phyloP scores from a whole-genome alignment of 345 rosid species.

The Lepidium africanum region DNA sequence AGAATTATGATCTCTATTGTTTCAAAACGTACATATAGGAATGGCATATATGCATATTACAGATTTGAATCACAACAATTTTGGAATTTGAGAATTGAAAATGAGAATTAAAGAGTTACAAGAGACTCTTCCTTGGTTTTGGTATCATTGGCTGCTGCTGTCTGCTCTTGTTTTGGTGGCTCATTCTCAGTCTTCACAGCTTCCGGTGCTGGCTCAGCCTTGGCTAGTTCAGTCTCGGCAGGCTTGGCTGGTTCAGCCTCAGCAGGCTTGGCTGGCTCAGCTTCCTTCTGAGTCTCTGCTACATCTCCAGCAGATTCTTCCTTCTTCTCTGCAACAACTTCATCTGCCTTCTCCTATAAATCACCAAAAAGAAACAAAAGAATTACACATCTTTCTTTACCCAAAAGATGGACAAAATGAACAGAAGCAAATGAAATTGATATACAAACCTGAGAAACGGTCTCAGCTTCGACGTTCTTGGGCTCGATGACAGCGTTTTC shows the following conservation, averaged over 20 bases:
- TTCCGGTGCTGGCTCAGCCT: constrained; percentile 13
- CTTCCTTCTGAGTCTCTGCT: constrained; percentile 32
- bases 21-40: not conserved
- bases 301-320: constrained; percentile 36
- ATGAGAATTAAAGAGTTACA: constrained; percentile 28
- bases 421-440: not conserved
- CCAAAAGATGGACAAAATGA: not conserved
- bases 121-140: constrained; percentile 35
- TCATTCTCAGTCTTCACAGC: constrained; percentile 17
- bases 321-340: constrained; percentile 23
- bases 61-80: not conserved
- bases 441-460: constrained; percentile 13
- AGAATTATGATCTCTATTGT: constrained; percentile 1
- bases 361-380: not conserved
- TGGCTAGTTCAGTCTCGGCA: constrained; percentile 8
- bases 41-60: constrained; percentile 1
- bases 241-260: constrained; percentile 8
- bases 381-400: not conserved
- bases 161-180: constrained; percentile 25
- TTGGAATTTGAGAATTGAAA: not conserved
- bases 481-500: constrained; percentile 20
- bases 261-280: constrained; percentile 14
- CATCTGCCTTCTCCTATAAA: constrained; percentile 24
- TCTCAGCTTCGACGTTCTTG: constrained; percentile 22
- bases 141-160: constrained; percentile 6